These are phyloP conservation scores for Teunomyces atbi DNA, from an alignment of 805 yeast genomes.

Conservation along the genomic window DNA sequence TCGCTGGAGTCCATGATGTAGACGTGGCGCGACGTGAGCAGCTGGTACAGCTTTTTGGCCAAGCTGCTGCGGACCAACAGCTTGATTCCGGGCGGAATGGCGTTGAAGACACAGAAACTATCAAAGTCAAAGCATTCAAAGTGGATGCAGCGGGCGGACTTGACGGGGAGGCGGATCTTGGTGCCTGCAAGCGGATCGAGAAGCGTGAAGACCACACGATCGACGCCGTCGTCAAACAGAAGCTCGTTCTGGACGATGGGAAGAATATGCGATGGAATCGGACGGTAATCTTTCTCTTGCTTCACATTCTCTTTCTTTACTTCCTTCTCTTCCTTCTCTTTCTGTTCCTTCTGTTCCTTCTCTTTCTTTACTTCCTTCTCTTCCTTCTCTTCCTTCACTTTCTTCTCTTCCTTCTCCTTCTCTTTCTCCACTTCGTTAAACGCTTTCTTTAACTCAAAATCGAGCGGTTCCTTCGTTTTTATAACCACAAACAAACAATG, in stretches of 20 bases:
- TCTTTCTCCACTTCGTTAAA: conserved; percentile 2
- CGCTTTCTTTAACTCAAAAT: conserved; percentile 4
- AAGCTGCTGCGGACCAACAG: conserved; percentile 25
- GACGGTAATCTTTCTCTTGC: conserved; percentile 13
- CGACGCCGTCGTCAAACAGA: conserved; percentile 28
- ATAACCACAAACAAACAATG: conserved; percentile 1
- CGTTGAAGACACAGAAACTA: conserved; percentile 39
- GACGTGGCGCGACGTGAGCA: background rate
- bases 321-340: conserved; percentile 9
- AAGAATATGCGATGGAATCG: conserved; percentile 28
- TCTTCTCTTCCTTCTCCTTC: conserved; percentile 8
- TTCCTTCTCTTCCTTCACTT: background rate
- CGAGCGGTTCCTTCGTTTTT: conserved; percentile 1
- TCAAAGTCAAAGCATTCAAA: conserved; percentile 47
- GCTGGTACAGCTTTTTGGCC: conserved; percentile 12
- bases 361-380: conserved; percentile 8
- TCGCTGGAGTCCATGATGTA: no score
- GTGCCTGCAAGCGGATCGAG: conserved; percentile 41
- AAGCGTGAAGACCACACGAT: conserved; percentile 36
- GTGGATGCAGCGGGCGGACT: conserved; percentile 35
- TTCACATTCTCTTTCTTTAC: conserved; percentile 6
- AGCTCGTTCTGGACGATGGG: conserved; percentile 30
- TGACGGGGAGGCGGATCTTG: conserved; percentile 39
- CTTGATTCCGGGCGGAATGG: conserved; percentile 27
- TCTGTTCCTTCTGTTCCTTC: background rate